Conservation (phyloP, 768 basidiomycete species). For the Cyathus striatus region DNA sequence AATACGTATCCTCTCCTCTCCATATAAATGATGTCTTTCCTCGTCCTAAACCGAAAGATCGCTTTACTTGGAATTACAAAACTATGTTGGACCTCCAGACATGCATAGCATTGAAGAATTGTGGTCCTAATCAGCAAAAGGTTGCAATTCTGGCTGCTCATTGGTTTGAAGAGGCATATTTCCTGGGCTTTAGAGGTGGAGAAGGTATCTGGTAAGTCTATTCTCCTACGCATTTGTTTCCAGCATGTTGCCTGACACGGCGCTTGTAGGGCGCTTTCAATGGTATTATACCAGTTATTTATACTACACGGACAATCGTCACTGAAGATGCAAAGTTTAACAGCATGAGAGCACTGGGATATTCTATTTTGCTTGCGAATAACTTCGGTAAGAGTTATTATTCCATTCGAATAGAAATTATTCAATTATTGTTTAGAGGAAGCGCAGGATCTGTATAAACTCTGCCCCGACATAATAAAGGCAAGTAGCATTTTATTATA, state of each 20-base stretch:
- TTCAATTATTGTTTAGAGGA: conserved; percentile 9
- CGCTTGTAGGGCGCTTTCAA: conserved; percentile 20
- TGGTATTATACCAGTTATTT: no score
- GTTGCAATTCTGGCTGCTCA: conserved; percentile 23
- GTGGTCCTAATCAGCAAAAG: conserved; percentile 26
- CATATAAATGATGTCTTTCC: no score
- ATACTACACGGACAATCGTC: no score
- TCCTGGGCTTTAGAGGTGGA: conserved; percentile 14
- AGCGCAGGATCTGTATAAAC: conserved; percentile 19
- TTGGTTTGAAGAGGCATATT: conserved; percentile 17
- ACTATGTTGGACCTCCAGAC: conserved; percentile 15
- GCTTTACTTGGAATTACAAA: conserved; percentile 22
- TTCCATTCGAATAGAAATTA: conserved; percentile 3
- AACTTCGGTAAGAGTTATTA: conserved; percentile 14
- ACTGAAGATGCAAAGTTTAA: conserved; percentile 22
- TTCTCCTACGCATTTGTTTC: no score
- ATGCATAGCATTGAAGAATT: conserved; percentile 20
- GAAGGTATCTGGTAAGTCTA: conserved; percentile 24
- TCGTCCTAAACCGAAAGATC: no score
- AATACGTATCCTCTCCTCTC: no score
- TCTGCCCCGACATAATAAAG: conserved; percentile 25
- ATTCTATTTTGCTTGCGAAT: conserved; percentile 18
- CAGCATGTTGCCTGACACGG: no score
- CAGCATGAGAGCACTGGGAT: conserved; percentile 15
- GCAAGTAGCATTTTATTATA: no score